Conservation (phyloP, 345 rosid species). For the Syzygium grande region DNA sequence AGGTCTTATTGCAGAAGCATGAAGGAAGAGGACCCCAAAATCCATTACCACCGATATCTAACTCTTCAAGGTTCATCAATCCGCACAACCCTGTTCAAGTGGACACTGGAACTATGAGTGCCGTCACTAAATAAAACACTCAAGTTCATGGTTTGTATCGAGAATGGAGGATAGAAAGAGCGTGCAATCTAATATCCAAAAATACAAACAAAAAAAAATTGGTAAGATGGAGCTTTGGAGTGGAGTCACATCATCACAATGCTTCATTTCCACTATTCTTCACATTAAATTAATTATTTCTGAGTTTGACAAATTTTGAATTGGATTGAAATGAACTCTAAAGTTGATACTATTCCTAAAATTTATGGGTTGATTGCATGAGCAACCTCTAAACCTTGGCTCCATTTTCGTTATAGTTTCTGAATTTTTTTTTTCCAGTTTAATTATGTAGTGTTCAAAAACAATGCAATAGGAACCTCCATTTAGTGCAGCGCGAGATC, state of each 20-base stretch:
- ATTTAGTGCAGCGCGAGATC: not conserved
- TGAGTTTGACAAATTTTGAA: not conserved
- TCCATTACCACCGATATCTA: not conserved
- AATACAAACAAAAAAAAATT: too few species aligned
- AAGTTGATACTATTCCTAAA: too few species aligned
- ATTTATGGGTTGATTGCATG: too few species aligned
- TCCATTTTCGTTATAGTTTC: too few species aligned
- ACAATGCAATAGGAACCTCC: not conserved
- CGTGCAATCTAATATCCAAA: not conserved
- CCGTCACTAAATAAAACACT: not conserved
- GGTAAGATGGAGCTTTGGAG: not conserved
- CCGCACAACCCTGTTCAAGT: not conserved
- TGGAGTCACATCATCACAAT: not conserved
- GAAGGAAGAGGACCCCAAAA: not conserved
- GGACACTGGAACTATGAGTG: not conserved
- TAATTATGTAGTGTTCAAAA: too few species aligned
- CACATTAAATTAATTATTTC: too few species aligned
- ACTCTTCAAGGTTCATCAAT: not conserved
- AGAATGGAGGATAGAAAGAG: not conserved
- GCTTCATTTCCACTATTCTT: not conserved
- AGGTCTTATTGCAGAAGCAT: not conserved
- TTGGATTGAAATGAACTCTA: rapidly evolving
- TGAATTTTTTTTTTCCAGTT: too few species aligned
- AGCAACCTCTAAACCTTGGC: too few species aligned
- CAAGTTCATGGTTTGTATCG: not conserved